phyloP scores from a whole-genome alignment of 2,329 filamentous ascomycete genomes.

The Ophiosphaerella narmari region DNA sequence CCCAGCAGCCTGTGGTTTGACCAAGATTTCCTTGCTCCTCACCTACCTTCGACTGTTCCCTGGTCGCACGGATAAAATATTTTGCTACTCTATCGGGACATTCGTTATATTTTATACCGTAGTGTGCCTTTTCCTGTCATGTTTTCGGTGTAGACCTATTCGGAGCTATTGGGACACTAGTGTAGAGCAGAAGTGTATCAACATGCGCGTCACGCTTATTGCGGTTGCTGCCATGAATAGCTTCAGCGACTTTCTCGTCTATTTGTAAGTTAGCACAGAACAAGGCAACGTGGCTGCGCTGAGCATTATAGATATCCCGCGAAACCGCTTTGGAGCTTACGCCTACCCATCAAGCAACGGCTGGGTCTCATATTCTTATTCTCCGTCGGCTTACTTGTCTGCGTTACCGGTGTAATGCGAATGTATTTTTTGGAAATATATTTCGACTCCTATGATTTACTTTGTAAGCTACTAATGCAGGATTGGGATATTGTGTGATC shows the following conservation, averaged over 20 bases:
- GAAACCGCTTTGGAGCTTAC: slow-evolving; percentile 31
- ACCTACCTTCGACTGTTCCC: slow-evolving; percentile 38
- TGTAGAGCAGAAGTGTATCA: slow-evolving; percentile 29
- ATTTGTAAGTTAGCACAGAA: slow-evolving; percentile 19
- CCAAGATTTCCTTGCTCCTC: slow-evolving; percentile 36
- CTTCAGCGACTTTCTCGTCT: slow-evolving; percentile 36
- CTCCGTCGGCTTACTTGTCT: slow-evolving; percentile 30
- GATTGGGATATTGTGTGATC: too few relatives aligned
- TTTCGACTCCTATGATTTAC: slow-evolving; percentile 28
- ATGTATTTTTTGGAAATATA: slow-evolving; percentile 37
- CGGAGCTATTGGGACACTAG: slow-evolving; percentile 25
- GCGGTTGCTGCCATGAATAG: slow-evolving; percentile 37
- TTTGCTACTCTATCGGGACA: slow-evolving; percentile 20
- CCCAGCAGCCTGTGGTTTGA: slow-evolving; percentile 25
- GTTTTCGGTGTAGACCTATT: slow-evolving; percentile 33
- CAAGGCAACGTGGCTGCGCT: not conserved
- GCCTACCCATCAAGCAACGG: slow-evolving; percentile 33
- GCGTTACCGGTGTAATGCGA: slow-evolving; percentile 30
- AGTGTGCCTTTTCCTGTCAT: slow-evolving; percentile 23
- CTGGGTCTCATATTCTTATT: slow-evolving; percentile 35
- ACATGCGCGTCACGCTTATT: slow-evolving; percentile 27
- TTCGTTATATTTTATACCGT: slow-evolving; percentile 28
- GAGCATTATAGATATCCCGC: slow-evolving; percentile 26
- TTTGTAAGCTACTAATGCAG: slow-evolving; percentile 19
- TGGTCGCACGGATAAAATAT: slow-evolving; percentile 22